Percentiles rank a stretch among this genome's conserved stretches.
Conservation (phyloP, 306 rosid genomes). For the Fragaria ananassa region DNA sequence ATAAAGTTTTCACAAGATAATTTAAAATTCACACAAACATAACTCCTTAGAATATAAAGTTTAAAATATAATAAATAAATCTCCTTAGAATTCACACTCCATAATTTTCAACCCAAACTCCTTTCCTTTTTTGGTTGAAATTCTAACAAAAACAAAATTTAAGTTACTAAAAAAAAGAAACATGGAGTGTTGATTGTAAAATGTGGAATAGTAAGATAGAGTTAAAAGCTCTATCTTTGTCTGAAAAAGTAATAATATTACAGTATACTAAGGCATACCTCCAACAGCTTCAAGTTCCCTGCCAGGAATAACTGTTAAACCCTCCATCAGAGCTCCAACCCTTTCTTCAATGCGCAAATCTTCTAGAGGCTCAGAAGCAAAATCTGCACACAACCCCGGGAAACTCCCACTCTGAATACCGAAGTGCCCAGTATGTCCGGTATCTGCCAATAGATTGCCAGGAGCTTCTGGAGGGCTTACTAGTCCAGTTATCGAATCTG, state of each 20-base stretch:
- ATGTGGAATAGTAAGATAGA: background rate
- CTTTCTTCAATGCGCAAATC: conserved; percentile 81
- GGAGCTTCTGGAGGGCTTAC: conserved; percentile 98
- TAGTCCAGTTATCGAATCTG: conserved; percentile 71
- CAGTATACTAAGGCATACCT: conserved; percentile 43
- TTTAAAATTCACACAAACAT: too few relatives aligned
- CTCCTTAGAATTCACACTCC: background rate
- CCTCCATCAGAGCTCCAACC: conserved; percentile 64
- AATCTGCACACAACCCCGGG: conserved; percentile 23
- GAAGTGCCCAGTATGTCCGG: conserved; percentile 49
- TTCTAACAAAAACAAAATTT: background rate
- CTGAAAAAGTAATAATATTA: background rate
- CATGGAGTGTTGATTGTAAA: background rate
- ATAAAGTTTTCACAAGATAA: too few relatives aligned
- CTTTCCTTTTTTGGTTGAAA: background rate
- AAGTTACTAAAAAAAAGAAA: background rate
- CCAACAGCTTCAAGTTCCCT: conserved; percentile 75
- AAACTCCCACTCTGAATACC: conserved; percentile 36
- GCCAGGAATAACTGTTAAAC: conserved; percentile 78
- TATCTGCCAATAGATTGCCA: conserved; percentile 77
- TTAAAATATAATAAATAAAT: too few relatives aligned
- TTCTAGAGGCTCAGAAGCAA: conserved; percentile 43
- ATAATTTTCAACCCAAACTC: background rate
- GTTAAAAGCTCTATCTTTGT: too few relatives aligned
- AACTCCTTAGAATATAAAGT: too few relatives aligned